Conservation (phyloP, 306 rosid species). For the Rubus parviflorus region DNA sequence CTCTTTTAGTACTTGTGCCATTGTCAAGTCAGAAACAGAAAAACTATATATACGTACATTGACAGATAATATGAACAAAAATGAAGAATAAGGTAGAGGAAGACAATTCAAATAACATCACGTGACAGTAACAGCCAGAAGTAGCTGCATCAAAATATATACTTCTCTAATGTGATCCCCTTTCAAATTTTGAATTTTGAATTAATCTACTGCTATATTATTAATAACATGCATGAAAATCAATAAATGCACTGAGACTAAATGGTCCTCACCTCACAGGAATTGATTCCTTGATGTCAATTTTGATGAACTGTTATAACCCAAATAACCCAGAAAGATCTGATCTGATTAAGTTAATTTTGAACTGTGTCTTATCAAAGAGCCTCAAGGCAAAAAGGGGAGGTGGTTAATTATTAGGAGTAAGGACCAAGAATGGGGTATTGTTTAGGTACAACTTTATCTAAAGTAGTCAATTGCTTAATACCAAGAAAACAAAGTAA, state of each 20-base stretch:
- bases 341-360: background rate
- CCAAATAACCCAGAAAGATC: background rate
- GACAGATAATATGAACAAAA: slow-evolving; percentile 2
- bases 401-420: background rate
- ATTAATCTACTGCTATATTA: background rate
- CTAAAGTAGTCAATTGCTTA: slow-evolving; percentile 7
- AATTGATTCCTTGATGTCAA: background rate
- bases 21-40: background rate
- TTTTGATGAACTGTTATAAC: background rate
- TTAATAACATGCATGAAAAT: background rate
- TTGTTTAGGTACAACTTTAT: slow-evolving; percentile 7
- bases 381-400: background rate
- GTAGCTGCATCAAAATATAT: background rate
- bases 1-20: background rate
- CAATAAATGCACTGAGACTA: slow-evolving; percentile 19
- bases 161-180: background rate
- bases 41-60: background rate
- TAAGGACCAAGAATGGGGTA: slow-evolving; percentile 19
- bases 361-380: background rate
- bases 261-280: slow-evolving; percentile 7
- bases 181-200: slow-evolving; percentile 29
- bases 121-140: slow-evolving; percentile 37
- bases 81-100: background rate
- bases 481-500: background rate
- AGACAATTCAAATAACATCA: slow-evolving; percentile 37